These are phyloP conservation scores for Salisapilia sapeloensis DNA, from an alignment of 352 stramenopile genomes.

Conservation along the genomic window DNA sequence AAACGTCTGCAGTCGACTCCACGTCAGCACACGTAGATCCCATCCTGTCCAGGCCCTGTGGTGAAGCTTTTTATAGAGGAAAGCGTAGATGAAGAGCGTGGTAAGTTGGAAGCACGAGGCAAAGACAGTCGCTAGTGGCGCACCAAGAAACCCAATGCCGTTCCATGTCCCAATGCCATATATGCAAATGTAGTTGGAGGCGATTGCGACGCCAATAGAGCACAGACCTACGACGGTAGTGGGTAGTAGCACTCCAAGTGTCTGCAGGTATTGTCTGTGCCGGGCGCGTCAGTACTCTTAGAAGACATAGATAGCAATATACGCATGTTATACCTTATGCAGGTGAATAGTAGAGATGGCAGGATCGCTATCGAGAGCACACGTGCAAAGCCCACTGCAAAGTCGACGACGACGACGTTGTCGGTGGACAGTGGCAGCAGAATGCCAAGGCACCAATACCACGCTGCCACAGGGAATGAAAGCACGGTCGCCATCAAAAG, in stretches of 20 bases:
- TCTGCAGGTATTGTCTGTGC: conserved; percentile 48
- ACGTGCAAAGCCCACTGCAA: conserved; percentile 39
- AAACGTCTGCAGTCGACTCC: conserved; percentile 21
- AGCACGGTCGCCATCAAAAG: conserved; percentile 32
- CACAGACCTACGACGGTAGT: conserved; percentile 43
- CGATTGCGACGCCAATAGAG: conserved; percentile 36
- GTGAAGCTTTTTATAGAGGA: conserved; percentile 40
- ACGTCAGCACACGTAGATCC: conserved; percentile 24
- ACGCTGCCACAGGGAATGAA: conserved; percentile 35
- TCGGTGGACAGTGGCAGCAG: conserved; percentile 47
- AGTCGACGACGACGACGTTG: conserved; percentile 27
- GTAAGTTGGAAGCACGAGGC: conserved; percentile 60
- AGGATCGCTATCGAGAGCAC: conserved; percentile 35
- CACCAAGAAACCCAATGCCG: conserved; percentile 60
- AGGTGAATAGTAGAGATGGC: conserved; percentile 49
- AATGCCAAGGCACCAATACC: conserved; percentile 49
- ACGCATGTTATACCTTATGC: conserved; percentile 32
- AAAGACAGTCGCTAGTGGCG: conserved; percentile 58
- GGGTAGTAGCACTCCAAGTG: conserved; percentile 37
- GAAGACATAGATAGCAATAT: too few species aligned
- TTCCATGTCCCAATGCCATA: conserved; percentile 29
- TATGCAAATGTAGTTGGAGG: conserved; percentile 57
- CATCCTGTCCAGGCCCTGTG: conserved; percentile 36
- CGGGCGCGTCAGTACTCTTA: conserved; percentile 1
- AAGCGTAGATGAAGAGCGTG: conserved; percentile 35